Evolutionary conservation across 371 early-diverging fungal genomes (phyloP), one percentile per base, ranked within the genome.

Genomic region (Gilbertella persicaria): DNA sequence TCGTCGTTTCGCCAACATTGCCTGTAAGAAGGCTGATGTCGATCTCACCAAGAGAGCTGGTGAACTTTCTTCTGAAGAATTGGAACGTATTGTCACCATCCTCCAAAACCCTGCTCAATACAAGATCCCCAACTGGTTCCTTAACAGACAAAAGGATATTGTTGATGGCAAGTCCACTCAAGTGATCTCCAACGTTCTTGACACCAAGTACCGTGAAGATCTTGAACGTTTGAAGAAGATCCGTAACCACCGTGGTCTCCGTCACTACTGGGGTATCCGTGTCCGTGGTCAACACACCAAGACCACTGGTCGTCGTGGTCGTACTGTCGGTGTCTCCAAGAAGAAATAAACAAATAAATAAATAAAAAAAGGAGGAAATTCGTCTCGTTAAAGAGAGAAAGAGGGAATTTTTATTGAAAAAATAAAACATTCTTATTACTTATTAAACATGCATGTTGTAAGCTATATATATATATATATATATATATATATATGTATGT

Each of bases 111-210:
- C 97, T 60, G 84, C 85, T 69, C 84, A 93, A 82, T 94, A 88
- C 86, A 97, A 96, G 84, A 96, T 99, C 76, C 99, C 99, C 58
- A 83, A 86, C 72, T 98, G 96, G 94, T 94, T 98, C 89, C 89
- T 97, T 40, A 99, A 99, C 91, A 86, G 96, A 73, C 97, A 97
- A 80, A 99, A 94, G 88, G 98, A 99, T 86, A 83, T 89, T 68
- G 82, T 87, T 67, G 94, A 93, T 69, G 99, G 99, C 69, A 91
- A 90, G 75, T 90, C 86, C 85, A 77, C 88, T 55, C 99, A 99
- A 84, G 76, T 94, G 50, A 83, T 99, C 58, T 89, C 97, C 60
- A 98, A 97, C 88, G 87, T 82, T 60, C 83, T 99, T 48, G 99
- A 97, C 80, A 92, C 86, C 86, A 88, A 88, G 80, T 82, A 92